These are phyloP conservation scores for Puccinia novopanici DNA, from an alignment of 1,284 basidiomycete species.

Conservation along the genomic window DNA sequence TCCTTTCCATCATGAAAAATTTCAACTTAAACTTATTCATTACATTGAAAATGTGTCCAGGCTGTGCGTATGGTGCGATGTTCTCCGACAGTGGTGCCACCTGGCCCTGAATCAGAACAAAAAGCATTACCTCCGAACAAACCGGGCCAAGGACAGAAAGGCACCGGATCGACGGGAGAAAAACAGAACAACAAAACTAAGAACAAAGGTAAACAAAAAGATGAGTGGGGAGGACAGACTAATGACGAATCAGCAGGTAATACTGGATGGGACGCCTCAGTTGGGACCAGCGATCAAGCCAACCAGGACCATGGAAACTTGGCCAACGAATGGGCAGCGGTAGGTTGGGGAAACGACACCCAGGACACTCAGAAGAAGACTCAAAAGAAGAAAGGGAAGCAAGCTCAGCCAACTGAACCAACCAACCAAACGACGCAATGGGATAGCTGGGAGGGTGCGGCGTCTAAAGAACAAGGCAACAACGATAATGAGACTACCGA, in stretches of 20 bases:
- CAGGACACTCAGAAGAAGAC: not conserved
- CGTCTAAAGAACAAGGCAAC: not conserved
- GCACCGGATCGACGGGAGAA: not conserved
- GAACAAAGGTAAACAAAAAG: constrained; percentile 26
- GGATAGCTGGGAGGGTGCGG: not conserved
- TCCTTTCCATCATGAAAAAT: not conserved
- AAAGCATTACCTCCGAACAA: constrained; percentile 1
- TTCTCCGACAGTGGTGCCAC: not conserved
- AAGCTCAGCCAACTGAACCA: not conserved
- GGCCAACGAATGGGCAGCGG: not conserved
- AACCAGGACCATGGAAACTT: not conserved
- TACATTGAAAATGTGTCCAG: not conserved
- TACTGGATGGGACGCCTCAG: not conserved
- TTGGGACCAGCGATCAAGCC: not conserved
- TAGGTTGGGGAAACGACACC: not conserved
- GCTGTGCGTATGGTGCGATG: constrained; percentile 11
- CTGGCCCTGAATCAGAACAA: not conserved
- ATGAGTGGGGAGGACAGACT: not conserved
- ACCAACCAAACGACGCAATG: not conserved
- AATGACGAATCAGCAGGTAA: not conserved
- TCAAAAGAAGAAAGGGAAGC: not conserved
- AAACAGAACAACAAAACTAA: constrained; percentile 5
- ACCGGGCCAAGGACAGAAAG: constrained; percentile 2
- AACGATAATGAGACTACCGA: not conserved
- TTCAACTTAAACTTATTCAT: not conserved